phyloP scores from a whole-genome alignment of 805 yeast species.

The Candida dendrica region DNA sequence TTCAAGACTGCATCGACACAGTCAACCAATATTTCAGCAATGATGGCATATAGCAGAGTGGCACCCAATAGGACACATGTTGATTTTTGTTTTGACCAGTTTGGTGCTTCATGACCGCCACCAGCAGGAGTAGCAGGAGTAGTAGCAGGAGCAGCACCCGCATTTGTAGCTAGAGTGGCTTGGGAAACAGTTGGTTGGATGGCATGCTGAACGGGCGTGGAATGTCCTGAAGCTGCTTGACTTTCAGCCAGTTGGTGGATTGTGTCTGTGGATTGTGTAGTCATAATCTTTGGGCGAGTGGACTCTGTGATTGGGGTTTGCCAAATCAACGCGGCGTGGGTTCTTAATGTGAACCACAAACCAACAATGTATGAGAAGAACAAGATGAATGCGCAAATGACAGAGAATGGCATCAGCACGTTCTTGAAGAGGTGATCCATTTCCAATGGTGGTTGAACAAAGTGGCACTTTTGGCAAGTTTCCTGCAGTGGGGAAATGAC shows the following conservation, averaged over 20 bases:
- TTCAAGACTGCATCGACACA: slow-evolving; percentile 83
- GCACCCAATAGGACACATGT: slow-evolving; percentile 77
- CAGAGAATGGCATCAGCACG: slow-evolving; percentile 76
- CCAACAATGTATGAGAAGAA: slow-evolving; percentile 86
- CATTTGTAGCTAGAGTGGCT: slow-evolving; percentile 3
- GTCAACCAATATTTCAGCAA: slow-evolving; percentile 90
- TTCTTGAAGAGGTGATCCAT: slow-evolving; percentile 58
- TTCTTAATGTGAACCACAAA: slow-evolving; percentile 83
- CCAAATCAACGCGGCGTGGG: slow-evolving; percentile 97
- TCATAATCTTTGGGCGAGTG: slow-evolving; percentile 16
- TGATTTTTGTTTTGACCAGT: slow-evolving; percentile 87
- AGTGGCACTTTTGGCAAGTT: slow-evolving; percentile 66
- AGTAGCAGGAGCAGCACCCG: slow-evolving; percentile 6
- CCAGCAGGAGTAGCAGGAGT: slow-evolving; percentile 10
- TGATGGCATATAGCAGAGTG: slow-evolving; percentile 80
- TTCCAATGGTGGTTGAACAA: slow-evolving; percentile 67
- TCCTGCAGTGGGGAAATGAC: slow-evolving; percentile 14
- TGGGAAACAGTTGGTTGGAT: neutral
- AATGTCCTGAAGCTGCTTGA: slow-evolving; percentile 2
- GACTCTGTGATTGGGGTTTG: slow-evolving; percentile 45
- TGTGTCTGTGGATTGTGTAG: slow-evolving; percentile 3
- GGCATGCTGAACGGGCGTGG: slow-evolving; percentile 4
- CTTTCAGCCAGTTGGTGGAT: slow-evolving; percentile 7
- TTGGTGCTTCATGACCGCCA: slow-evolving; percentile 91
- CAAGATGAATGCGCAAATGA: slow-evolving; percentile 71